Base-by-base conservation (phyloP, 257 asterid genomes). In the Lycium barbarum region DNA sequence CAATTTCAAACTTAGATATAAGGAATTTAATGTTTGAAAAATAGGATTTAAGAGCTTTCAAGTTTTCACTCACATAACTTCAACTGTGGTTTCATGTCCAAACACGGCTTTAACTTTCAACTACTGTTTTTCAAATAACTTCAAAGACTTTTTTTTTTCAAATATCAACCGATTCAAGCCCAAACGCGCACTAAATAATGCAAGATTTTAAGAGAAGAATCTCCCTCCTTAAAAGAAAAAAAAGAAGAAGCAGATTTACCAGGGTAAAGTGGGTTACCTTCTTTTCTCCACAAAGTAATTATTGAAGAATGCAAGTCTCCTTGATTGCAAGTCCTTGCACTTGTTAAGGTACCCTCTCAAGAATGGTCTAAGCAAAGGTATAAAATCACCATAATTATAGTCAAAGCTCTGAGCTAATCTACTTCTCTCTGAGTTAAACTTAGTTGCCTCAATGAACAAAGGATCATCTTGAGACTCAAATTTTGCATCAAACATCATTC, bases 361-460 rank as follows among this genome's bases (percentile, higher is more conserved):
- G 87, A 96, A 95, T 2, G 98, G 99, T 89, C 99, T 93, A 86
- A 96, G 87, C 79, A 96, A 87, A 1, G 98, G 98, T 33, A 96
- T 95, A 68, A 96, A 96, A 91, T 96, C 99, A 5, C 99, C 99
- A 86, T 93, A 96, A 54, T 96, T 96, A 57, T 96, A 96, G 83
- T 95, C 98, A 65, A 96, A 93, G 90, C 98, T 96, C 95, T 96
- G 99, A 36, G 97, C 97, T 90, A 96, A 84, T 78, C 98, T 88
- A 73, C 98, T 95, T 83, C 99, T 92, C 90, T 96, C 98, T 2
- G 98, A 98, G 66, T 96, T 96, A 90, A 95, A 82, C 22, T 95
- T 94, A 90, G 92, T 96, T 15, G 95, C 91, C 83, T 94, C 92
- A 81, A 87, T 83, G 63, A 91, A 96, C 88, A 95, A 59, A 33